Base-by-base conservation (phyloP, 179 eudicot species). In the Nepenthes alata region DNA sequence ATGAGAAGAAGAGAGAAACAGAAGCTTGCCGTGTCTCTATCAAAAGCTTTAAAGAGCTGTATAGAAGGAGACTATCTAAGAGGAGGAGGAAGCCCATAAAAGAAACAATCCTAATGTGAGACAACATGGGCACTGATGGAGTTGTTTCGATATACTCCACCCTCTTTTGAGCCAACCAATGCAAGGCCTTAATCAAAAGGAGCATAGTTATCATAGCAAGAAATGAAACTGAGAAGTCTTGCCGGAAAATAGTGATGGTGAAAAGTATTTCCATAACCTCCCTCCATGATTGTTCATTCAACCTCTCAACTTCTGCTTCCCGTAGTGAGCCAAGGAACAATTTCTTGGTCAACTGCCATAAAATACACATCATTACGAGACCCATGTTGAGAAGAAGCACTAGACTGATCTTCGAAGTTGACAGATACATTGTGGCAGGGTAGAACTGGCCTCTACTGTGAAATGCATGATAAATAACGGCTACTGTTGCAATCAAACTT, bases 81-180 rank as follows among this genome's bases (percentile, higher is more conserved):
- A 87, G 75, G 25, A 94, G 87, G 11, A 94, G 90, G 70, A 90
- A 90, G 2, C 91, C 97, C 89, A 94, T 71, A 70, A 94, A 94
- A 48, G 99, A 87, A 36, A 90, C 89, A 44, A 90, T 94, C 70
- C 99, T 83, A 53, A 81, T 53, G 68, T 87, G 99, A 71, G 99
- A 78, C 70, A 94, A 62, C 61, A 65, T 77, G 37, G 89, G 74
- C 59, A 94, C 94, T 25, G 99, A 67, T 4, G 99, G 97, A 16
- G 99, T 90, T 1, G 99, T 94, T 59, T 94, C 99, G 53, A 94
- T 94, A 76, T 90, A 94, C 65, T 94, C 99, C 65, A 94, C 91
- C 70, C 99, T 79, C 81, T 94, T 94, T 60, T 90, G 99, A 55
- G 97, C 99, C 89, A 94, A 70, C 99, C 99, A 94, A 64, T 94